A percentile compares a stretch with the other conserved stretches of the same genome.
These are phyloP conservation scores for Dryas drummondii DNA, from an alignment of 306 rosid genomes.

Conservation along the genomic window DNA sequence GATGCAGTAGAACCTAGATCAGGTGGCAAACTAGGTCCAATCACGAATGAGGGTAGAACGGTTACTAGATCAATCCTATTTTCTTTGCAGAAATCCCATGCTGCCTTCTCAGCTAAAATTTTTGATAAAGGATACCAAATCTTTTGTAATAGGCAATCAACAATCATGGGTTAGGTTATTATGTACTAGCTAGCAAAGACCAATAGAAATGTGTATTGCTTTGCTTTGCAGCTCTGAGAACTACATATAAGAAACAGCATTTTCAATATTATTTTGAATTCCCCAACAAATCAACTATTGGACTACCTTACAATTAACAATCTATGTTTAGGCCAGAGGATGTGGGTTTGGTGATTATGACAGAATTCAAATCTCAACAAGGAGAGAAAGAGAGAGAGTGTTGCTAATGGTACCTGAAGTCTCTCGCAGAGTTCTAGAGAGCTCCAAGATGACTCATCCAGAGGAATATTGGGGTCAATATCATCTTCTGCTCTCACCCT, in stretches of 20 bases:
- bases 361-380: neutral
- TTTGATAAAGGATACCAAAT: constrained; percentile 78
- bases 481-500: constrained; percentile 49
- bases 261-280: neutral
- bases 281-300: neutral
- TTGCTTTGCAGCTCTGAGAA: neutral
- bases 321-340: too few relatives aligned
- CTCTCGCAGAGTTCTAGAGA: constrained; percentile 54
- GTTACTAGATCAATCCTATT: constrained; percentile 66
- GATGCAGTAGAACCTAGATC: constrained; percentile 80
- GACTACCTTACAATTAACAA: too few relatives aligned
- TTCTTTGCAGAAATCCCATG: constrained; percentile 78
- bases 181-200: neutral
- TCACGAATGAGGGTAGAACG: constrained; percentile 57
- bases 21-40: constrained; percentile 71
- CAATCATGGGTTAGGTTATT: neutral
- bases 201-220: neutral
- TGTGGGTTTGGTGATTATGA: neutral
- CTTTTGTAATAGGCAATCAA: constrained; percentile 21
- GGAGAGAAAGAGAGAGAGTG: neutral
- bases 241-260: neutral
- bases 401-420: constrained; percentile 45
- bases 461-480: constrained; percentile 49
- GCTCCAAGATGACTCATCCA: constrained; percentile 81
- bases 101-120: constrained; percentile 76